Conservation (phyloP, 768 basidiomycete species). For the Amanita molliuscula region DNA sequence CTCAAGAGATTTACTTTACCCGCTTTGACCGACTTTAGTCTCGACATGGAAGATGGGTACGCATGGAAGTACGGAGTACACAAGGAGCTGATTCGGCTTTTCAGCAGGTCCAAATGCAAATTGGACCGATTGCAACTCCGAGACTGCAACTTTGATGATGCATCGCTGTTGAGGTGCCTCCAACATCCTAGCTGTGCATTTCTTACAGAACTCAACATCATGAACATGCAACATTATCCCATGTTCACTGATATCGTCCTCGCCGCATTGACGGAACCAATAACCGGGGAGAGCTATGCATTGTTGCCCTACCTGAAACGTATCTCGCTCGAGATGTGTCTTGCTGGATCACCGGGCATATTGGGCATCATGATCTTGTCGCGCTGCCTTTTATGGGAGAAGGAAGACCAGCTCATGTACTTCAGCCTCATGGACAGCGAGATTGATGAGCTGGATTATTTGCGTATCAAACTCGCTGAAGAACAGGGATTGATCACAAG, state of each 20-base stretch:
- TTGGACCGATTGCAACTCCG: background rate
- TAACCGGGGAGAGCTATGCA: background rate
- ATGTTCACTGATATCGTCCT: constrained; percentile 2
- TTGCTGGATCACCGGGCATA: background rate
- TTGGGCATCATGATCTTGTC: background rate
- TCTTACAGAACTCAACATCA: background rate
- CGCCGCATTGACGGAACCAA: background rate
- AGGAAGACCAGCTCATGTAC: background rate
- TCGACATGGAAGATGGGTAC: background rate
- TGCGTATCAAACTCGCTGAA: background rate
- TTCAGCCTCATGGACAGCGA: background rate
- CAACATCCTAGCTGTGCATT: background rate
- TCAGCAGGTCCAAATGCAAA: constrained; percentile 4
- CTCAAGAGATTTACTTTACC: background rate
- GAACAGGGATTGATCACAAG: background rate
- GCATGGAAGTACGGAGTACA: background rate
- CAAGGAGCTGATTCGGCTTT: background rate
- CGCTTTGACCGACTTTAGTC: background rate
- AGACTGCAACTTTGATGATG: background rate
- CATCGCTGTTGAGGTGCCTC: background rate
- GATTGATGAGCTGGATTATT: background rate
- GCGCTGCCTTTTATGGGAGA: background rate
- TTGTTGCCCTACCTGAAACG: background rate
- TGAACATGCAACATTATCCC: background rate
- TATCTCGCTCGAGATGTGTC: background rate